These are phyloP conservation scores for Leccinellum luteum DNA, from an alignment of 768 basidiomycete genomes.

Conservation along the genomic window DNA sequence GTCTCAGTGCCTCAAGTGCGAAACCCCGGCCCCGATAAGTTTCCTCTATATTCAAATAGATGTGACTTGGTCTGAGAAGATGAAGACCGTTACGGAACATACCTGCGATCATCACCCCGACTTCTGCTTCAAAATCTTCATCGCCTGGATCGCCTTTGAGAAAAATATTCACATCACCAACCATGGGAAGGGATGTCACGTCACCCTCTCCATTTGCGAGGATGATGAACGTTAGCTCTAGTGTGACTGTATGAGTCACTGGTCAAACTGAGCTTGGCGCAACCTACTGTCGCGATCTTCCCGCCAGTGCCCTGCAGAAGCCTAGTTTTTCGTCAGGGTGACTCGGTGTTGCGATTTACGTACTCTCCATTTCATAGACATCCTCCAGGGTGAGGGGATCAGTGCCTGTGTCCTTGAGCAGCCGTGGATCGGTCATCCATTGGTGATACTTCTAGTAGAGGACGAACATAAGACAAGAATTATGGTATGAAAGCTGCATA, in stretches of 20 bases:
- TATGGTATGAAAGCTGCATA: neutral
- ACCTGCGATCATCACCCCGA: constrained; percentile 94
- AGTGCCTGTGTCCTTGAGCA: constrained; percentile 78
- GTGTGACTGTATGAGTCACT: constrained; percentile 8
- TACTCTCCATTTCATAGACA: constrained; percentile 90
- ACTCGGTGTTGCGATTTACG: constrained; percentile 14
- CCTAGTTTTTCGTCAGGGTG: neutral
- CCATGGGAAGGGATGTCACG: constrained; percentile 55
- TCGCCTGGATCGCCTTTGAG: constrained; percentile 52
- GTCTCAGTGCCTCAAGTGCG: constrained; percentile 58
- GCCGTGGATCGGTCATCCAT: constrained; percentile 81
- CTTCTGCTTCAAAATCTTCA: constrained; percentile 67
- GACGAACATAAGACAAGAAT: neutral
- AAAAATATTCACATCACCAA: constrained; percentile 93
- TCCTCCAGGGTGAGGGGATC: constrained; percentile 78
- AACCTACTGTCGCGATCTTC: constrained; percentile 72
- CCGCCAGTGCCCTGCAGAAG: constrained; percentile 72
- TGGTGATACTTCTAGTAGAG: constrained; percentile 72
- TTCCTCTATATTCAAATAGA: constrained; percentile 45
- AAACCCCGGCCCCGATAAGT: constrained; percentile 67
- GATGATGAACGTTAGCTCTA: constrained; percentile 91
- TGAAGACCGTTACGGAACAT: neutral
- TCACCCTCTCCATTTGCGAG: constrained; percentile 42
- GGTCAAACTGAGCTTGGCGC: neutral
- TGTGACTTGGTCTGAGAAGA: neutral